These are phyloP conservation scores for Neofusicoccum parvum DNA, from an alignment of 2,329 filamentous ascomycete genomes.

Conservation along the genomic window DNA sequence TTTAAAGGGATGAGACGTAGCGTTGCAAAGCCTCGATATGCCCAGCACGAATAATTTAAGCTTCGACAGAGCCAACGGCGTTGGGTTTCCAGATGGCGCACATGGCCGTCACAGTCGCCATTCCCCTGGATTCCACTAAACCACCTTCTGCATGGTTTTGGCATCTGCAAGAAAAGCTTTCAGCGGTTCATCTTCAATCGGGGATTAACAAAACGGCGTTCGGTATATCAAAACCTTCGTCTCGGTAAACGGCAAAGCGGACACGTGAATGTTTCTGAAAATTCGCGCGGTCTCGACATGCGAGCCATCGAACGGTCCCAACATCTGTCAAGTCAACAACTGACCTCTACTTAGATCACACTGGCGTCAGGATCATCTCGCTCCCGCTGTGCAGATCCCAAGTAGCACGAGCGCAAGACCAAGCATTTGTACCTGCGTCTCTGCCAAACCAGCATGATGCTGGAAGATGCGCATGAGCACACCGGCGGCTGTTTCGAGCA, in stretches of 20 bases:
- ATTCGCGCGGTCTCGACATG: not conserved
- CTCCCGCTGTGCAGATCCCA: not conserved
- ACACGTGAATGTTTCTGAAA: not conserved
- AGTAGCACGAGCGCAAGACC: not conserved
- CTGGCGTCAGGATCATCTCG: not conserved
- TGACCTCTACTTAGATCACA: not conserved
- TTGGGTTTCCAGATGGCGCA: not conserved
- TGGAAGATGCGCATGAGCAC: not conserved
- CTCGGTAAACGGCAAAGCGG: not conserved
- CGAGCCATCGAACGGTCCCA: not conserved
- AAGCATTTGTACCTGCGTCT: not conserved
- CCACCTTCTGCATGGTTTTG: not conserved
- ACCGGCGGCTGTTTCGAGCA: slow-evolving; percentile 4
- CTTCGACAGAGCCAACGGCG: not conserved
- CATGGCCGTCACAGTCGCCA: not conserved
- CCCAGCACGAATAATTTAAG: not conserved
- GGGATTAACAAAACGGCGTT: not conserved
- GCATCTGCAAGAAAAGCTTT: not conserved
- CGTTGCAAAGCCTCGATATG: not conserved
- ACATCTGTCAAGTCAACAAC: not conserved
- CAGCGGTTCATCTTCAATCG: not conserved
- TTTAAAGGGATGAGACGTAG: slow-evolving; percentile 1
- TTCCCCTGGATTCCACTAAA: not conserved
- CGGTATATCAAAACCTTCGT: not conserved
- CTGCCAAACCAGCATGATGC: not conserved